Evolutionary conservation across 768 basidiomycete species (phyloP), one percentile per base, ranked within the genome.

Genomic region (Tricholoma sp.): DNA sequence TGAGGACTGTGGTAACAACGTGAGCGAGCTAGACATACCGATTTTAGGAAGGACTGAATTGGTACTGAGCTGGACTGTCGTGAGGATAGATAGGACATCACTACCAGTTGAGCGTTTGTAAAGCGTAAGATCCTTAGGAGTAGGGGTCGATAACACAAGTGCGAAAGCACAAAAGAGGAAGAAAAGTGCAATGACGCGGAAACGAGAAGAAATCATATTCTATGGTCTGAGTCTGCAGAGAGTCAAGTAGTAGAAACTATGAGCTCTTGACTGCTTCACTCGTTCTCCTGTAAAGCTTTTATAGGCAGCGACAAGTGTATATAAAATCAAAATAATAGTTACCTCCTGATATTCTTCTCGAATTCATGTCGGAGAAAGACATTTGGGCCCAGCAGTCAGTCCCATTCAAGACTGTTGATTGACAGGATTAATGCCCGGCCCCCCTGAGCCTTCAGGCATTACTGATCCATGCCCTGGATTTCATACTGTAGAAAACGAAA

Each of bases 141-240:
- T 33, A 20, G 52, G 52, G 31, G 52, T 44, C 5, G 52, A 41
- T 13, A 44, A n/a, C 13, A 44, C 24, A 9, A 53, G 29, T 8
- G 31, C 41, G 24, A 53, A 53, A 10, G 41, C 44, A 33, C 41
- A 20, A 10, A 42, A 44, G 52, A 44, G 9, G 20, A 53, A 10
- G 41, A 41, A 42, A 3, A 44, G 1, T 29, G 52, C 39, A 10
- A 53, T 9, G n/a, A 33, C 15, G 18, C 44, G 50, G 18, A 52
- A 34, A 37, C 33, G 39, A 10, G 29, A 17, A 33, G 47, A 49
- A 32, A 49, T 49, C 47, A 49, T 49, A 10, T 7, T 32, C 7
- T 31, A 10, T 3, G 31, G 29, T 8, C 5, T 6, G 62, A 90
- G 94, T 64, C 18, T 39, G 12, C 13, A n/a, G 9, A 17, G 41